These are phyloP conservation scores for Hansfordia pulvinata DNA, from an alignment of 2,329 filamentous ascomycete genomes.

Conservation along the genomic window DNA sequence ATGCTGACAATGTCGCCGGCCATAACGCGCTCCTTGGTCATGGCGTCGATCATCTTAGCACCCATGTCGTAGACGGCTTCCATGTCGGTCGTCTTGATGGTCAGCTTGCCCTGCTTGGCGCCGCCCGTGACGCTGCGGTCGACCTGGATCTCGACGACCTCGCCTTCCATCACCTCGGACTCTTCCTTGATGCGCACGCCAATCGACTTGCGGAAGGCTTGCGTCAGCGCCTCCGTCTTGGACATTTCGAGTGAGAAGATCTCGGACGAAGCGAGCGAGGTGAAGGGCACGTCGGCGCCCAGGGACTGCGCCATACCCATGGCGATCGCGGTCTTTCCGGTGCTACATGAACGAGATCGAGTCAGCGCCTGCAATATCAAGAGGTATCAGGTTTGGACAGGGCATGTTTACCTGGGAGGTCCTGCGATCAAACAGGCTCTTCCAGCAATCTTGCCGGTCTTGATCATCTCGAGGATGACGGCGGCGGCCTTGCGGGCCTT, in stretches of 20 bases:
- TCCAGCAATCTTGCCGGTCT: conserved; percentile 95
- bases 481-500: conserved; percentile 94
- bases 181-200: conserved; percentile 97
- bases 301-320: conserved; percentile 98
- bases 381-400: background rate
- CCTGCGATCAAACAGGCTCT: conserved; percentile 90
- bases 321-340: conserved; percentile 94
- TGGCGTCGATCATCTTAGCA: conserved; percentile 98
- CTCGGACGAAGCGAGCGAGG: conserved; percentile 86
- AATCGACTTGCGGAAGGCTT: conserved; percentile 98
- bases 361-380: conserved; percentile 5
- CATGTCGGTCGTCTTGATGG: conserved; percentile 99
- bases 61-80: conserved; percentile 99
- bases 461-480: conserved; percentile 96
- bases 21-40: conserved; percentile 99
- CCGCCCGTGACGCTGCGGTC: conserved; percentile 92
- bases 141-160: conserved; percentile 97
- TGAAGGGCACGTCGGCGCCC: conserved; percentile 89
- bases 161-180: conserved; percentile 97
- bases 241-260: conserved; percentile 99
- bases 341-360: conserved; percentile 36
- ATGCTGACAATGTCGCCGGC: conserved; percentile 97
- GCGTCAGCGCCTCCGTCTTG: conserved; percentile 94
- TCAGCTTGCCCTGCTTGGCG: conserved; percentile 97
- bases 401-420: conserved; percentile 54